A percentile compares a stretch with the other conserved stretches of the same genome.
Evolutionary conservation across 345 rosid genomes (phyloP).

Genomic region (Eucalyptus cloeziana): DNA sequence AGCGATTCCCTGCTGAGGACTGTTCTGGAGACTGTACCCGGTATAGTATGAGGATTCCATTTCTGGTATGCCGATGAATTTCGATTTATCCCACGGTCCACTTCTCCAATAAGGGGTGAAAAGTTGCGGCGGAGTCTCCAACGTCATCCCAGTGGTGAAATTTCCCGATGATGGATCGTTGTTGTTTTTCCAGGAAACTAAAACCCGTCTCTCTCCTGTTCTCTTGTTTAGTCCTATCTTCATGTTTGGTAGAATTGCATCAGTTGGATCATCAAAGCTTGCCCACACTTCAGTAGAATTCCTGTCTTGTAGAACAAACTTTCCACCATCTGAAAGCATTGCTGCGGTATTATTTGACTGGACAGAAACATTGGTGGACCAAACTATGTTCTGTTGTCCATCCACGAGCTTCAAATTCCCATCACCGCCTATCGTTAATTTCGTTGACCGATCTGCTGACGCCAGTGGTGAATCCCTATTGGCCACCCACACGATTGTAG

Average conservation of each 20-base stretch:
- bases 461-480: conserved; percentile 1
- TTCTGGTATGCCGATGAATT: too few species aligned
- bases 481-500: background rate
- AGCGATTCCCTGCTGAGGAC: too few species aligned
- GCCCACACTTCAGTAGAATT: conserved; percentile 9
- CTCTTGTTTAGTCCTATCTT: conserved; percentile 7
- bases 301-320: conserved; percentile 1
- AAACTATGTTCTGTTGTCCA: background rate
- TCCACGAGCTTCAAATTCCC: conserved; percentile 13
- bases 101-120: too few species aligned
- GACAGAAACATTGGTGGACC: conserved; percentile 8
- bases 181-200: conserved; percentile 10
- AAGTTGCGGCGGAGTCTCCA: too few species aligned
- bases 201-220: background rate
- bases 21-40: too few species aligned
- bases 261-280: conserved; percentile 27
- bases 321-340: conserved; percentile 18
- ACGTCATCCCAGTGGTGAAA: background rate
- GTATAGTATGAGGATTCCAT: too few species aligned
- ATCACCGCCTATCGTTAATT: background rate
- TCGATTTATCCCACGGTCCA: too few species aligned
- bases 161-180: conserved; percentile 18
- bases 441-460: background rate
- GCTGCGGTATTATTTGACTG: background rate
- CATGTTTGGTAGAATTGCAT: conserved; percentile 21